These are phyloP conservation scores for Ganoderma sp. DNA, from an alignment of 1,284 basidiomycete species.

Conservation along the genomic window DNA sequence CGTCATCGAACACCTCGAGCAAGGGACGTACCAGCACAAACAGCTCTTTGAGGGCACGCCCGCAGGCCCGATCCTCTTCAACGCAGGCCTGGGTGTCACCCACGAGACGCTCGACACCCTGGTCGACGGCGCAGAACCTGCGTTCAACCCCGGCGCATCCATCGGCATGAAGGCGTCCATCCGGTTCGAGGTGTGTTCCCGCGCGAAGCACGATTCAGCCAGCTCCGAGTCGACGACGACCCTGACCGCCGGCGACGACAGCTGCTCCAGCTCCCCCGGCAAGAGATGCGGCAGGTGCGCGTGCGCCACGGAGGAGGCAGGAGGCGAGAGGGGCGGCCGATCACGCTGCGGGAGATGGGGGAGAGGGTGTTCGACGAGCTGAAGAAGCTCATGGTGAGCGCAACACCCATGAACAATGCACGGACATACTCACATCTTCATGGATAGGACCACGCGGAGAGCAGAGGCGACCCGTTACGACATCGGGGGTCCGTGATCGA, in stretches of 20 bases:
- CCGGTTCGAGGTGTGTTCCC: conserved; percentile 13
- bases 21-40: conserved; percentile 2
- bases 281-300: conserved; percentile 8
- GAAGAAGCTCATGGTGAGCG: conserved; percentile 9
- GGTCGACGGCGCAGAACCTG: not conserved
- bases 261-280: not conserved
- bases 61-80: conserved; percentile 11
- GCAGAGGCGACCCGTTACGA: not conserved
- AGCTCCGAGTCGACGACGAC: too few relatives aligned
- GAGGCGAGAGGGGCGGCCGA: not conserved
- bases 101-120: not conserved
- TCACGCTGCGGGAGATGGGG: conserved; percentile 6
- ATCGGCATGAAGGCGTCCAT: conserved; percentile 15
- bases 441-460: conserved; percentile 2
- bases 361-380: conserved; percentile 6
- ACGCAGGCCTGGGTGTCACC: not conserved
- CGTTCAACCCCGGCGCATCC: conserved; percentile 2
- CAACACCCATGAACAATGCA: not conserved
- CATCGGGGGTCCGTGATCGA: not conserved
- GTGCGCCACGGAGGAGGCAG: conserved; percentile 9
- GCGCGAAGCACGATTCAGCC: not conserved
- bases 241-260: not conserved
- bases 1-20: conserved; percentile 8
- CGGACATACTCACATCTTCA: not conserved
- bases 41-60: not conserved